A percentile compares a stretch with the other conserved stretches of the same genome.
phyloP scores from a whole-genome alignment of 2,329 filamentous ascomycete species.

The Fusarium sp. region DNA sequence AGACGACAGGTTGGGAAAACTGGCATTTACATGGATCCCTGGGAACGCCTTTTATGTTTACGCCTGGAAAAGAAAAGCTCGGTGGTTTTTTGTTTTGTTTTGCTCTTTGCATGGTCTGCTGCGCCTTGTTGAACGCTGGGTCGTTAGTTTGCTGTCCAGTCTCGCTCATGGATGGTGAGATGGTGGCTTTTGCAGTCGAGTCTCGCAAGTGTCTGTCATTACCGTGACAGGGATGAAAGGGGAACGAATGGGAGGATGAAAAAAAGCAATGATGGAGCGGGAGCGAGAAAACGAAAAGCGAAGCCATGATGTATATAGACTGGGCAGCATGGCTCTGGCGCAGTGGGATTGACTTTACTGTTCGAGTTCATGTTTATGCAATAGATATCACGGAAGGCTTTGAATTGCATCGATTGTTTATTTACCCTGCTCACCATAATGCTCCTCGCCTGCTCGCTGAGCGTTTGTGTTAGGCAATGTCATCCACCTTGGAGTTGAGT shows the following conservation, averaged over 20 bases:
- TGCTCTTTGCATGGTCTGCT: background rate
- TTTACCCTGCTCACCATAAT: background rate
- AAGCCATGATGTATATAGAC: constrained; percentile 39
- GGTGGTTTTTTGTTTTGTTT: constrained; percentile 6
- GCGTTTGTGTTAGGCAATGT: background rate
- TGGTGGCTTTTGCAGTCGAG: constrained; percentile 7
- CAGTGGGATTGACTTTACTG: constrained; percentile 3
- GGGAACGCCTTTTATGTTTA: constrained; percentile 13
- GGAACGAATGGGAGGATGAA: background rate
- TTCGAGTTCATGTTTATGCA: constrained; percentile 14
- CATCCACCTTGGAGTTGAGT: background rate
- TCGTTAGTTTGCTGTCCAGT: constrained; percentile 8
- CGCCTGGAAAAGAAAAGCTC: constrained; percentile 15
- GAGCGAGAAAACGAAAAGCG: constrained; percentile 34
- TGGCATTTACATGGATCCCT: constrained; percentile 33
- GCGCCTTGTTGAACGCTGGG: background rate
- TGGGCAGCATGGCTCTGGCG: constrained; percentile 24
- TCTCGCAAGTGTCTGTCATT: constrained; percentile 1
- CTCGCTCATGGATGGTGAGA: constrained; percentile 10
- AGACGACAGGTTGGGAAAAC: constrained; percentile 31
- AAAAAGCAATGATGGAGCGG: constrained; percentile 32
- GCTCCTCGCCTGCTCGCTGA: background rate
- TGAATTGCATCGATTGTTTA: background rate
- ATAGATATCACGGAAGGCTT: constrained; percentile 23
- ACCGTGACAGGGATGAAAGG: constrained; percentile 7